Evolutionary conservation across 495 filamentous ascomycete species (phyloP), one percentile per base, ranked within the genome.

Genomic region (Neohortaea acidophila): DNA sequence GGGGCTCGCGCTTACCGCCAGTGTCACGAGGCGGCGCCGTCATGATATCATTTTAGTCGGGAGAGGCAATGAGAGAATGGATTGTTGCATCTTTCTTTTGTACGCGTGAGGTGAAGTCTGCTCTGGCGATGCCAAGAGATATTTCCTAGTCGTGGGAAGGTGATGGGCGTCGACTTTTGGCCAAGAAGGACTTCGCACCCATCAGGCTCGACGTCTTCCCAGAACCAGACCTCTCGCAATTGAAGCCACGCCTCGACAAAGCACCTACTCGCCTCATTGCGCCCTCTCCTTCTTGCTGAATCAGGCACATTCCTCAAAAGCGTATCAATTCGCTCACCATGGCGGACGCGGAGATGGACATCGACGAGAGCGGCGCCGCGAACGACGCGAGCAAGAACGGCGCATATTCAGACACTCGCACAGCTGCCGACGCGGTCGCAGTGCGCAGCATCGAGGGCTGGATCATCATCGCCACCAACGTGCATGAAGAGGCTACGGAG

Each of bases 391-490:
- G 68, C 44, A 75, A 75, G 51, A 65, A 68, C 51, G 61, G 67
- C 34, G n/a, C n/a, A n/a, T 33, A 32, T 22, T 38, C 33, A 42
- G 72, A 76, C 42, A 59, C 70, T 15, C 75, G 79, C 55, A 93
- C 87, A 32, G 66, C 73, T 43, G 64, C 73, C 37, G 81, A 80
- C 44, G 84, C 87, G 20, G 84, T 81, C 4, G 91, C 87, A 11
- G 91, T 99, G 36, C 84, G 91, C 58, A 92, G 83, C 45, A 94
- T 99, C 57, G 91, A 99, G 59, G 91, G 91, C 48, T 99, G 91
- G 91, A 96, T 99, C 60, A 69, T 99, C 47, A 78, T 94, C 41
- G 85, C 79, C 43, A 93, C 86, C 14, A 94, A 96, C 58, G 84
- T 96, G 27, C 89, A 99, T 59, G 91, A 96, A 57, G 91, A 99